Percentiles rank a stretch among this genome's conserved stretches.
Evolutionary conservation across 1,284 basidiomycete genomes (phyloP).

Genomic region (Ceratobasidium sp.): DNA sequence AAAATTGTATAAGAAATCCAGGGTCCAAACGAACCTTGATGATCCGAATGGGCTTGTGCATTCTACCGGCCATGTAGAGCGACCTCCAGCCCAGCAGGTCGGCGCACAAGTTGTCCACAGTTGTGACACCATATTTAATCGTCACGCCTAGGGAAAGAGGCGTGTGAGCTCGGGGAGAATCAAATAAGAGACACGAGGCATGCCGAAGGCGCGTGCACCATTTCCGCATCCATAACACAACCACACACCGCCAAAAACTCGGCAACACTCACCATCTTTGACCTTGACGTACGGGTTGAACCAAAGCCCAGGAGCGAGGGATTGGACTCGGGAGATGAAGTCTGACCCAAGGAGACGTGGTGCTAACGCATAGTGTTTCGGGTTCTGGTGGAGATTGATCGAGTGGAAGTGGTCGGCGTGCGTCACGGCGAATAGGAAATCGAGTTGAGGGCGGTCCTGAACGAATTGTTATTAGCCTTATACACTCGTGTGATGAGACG

Average conservation of each 20-base stretch:
- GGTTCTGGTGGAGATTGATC: constrained; percentile 92
- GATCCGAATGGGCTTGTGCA: constrained; percentile 96
- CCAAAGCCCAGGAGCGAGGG: constrained; percentile 91
- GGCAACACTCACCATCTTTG: constrained; percentile 37
- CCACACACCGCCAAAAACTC: neutral
- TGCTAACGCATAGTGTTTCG: constrained; percentile 90
- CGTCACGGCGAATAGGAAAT: constrained; percentile 95
- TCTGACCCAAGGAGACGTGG: constrained; percentile 84
- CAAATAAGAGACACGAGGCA: constrained; percentile 24
- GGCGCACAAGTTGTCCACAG: constrained; percentile 87
- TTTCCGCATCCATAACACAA: neutral
- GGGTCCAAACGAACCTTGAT: constrained; percentile 63
- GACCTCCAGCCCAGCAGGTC: constrained; percentile 95
- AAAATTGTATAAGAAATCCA: constrained; percentile 25
- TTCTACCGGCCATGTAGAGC: constrained; percentile 93
- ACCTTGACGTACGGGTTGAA: constrained; percentile 84
- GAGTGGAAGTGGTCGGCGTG: constrained; percentile 94
- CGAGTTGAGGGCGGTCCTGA: constrained; percentile 79
- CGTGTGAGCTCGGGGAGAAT: constrained; percentile 41
- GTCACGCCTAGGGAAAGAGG: constrained; percentile 59
- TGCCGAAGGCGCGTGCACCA: neutral
- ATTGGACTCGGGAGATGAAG: constrained; percentile 83
- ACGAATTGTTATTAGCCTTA: constrained; percentile 12
- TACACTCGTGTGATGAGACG: constrained; percentile 12
- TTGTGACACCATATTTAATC: constrained; percentile 98